phyloP scores from a whole-genome alignment of 257 asterid species.

The Solanum clarkiae region DNA sequence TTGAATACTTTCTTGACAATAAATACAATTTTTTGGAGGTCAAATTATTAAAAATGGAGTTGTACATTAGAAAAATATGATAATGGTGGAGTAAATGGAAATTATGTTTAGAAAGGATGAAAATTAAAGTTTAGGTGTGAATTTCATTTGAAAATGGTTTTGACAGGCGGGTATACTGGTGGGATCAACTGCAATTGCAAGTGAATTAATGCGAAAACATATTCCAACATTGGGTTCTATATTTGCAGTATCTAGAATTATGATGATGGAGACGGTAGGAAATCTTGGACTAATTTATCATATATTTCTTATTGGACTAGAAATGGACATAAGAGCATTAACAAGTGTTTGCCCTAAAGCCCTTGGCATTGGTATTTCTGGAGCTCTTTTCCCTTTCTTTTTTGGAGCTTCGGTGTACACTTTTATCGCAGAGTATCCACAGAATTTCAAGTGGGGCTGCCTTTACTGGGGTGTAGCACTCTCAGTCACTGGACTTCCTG shows the following conservation, averaged over 20 bases:
- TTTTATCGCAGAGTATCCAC: not conserved
- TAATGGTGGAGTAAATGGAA: not conserved
- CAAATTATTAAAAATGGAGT: not conserved
- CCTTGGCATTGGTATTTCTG: slow-evolving; percentile 8
- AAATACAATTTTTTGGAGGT: not conserved
- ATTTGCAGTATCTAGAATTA: slow-evolving; percentile 1
- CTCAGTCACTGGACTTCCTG: slow-evolving; percentile 11
- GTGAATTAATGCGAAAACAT: not conserved
- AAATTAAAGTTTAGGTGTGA: not conserved
- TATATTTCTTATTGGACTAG: slow-evolving; percentile 10
- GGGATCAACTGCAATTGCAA: not conserved
- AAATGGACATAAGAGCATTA: slow-evolving; percentile 11
- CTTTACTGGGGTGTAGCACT: slow-evolving; percentile 14
- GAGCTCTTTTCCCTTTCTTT: slow-evolving; percentile 7
- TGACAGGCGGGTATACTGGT: slow-evolving; percentile 8
- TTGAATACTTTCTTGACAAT: too few relatives aligned
- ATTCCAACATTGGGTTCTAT: not conserved
- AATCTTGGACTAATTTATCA: slow-evolving; percentile 10
- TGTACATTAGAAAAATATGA: not conserved
- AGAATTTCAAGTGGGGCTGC: not conserved
- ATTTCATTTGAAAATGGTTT: not conserved
- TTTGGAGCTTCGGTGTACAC: not conserved
- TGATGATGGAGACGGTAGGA: slow-evolving; percentile 12
- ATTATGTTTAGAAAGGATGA: not conserved
- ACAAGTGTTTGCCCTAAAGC: slow-evolving; percentile 4